These are phyloP conservation scores for Aspergillus steynii DNA, from an alignment of 495 filamentous ascomycete species.

Conservation along the genomic window DNA sequence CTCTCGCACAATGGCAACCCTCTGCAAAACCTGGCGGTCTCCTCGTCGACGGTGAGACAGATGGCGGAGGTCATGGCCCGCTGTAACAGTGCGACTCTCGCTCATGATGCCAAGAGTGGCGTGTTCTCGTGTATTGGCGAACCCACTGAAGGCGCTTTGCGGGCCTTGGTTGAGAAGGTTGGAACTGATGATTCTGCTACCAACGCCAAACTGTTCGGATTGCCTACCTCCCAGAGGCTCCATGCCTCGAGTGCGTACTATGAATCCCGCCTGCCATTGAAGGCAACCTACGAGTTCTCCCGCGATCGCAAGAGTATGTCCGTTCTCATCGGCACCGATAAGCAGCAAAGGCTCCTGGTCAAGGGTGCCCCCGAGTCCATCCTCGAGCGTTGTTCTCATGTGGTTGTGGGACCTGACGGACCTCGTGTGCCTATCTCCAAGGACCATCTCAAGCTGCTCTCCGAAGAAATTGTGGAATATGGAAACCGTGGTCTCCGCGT, in stretches of 20 bases:
- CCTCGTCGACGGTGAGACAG: conserved; percentile 76
- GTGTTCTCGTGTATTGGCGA: conserved; percentile 87
- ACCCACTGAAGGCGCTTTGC: conserved; percentile 91
- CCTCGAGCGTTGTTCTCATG: conserved; percentile 84
- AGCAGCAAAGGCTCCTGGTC: conserved; percentile 78
- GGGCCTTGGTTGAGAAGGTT: conserved; percentile 92
- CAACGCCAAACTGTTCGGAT: conserved; percentile 52
- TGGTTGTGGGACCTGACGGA: conserved; percentile 72
- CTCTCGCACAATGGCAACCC: conserved; percentile 67
- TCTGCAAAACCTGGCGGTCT: conserved; percentile 66
- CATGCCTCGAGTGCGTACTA: conserved; percentile 84
- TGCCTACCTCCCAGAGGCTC: conserved; percentile 58
- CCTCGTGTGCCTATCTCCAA: conserved; percentile 68
- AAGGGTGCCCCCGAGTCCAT: conserved; percentile 97
- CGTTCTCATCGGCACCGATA: conserved; percentile 72
- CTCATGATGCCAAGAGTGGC: conserved; percentile 72
- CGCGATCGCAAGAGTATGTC: conserved; percentile 99
- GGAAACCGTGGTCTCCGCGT: conserved; percentile 91
- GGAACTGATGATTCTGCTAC: conserved; percentile 62
- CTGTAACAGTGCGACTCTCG: conserved; percentile 86
- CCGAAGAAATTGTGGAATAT: conserved; percentile 80
- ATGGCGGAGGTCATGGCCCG: conserved; percentile 85
- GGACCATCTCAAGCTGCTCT: conserved; percentile 65
- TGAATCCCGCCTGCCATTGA: conserved; percentile 68
- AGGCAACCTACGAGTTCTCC: conserved; percentile 95